Base-by-base conservation (phyloP, 2,329 filamentous ascomycete genomes). In the Fusarium nelsonii region DNA sequence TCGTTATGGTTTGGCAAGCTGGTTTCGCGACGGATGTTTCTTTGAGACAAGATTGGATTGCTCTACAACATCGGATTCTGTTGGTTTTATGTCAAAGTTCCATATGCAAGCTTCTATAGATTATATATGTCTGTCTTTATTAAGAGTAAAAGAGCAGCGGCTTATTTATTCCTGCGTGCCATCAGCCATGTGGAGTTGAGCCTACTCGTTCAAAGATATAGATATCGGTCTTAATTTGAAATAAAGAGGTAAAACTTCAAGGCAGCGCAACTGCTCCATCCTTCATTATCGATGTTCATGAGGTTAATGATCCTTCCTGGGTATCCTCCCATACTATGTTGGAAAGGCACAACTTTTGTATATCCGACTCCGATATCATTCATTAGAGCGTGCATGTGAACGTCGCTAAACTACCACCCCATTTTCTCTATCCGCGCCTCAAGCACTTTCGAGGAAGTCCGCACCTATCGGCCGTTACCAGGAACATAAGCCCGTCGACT, bases 401-500 rank as follows among this genome's bases (percentile, higher is more conserved):
- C 9, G 15, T 33, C 50, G 18, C n/a, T 18, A 49, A 18, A 16
- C 18, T 51, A 18, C 48, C 20, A 6, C 23, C 23, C 40, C 46
- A 39, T 16, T 23, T 4, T 23, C 28, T 26, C 8, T 28, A 18
- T 12, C 37, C 15, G 23, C 20, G 48, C 15, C 41, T 41, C 41
- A 43, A 40, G 32, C 50, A 51, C 28, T 40, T 51, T 30, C 40
- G 46, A 18, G n/a, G 10, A 26, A 40, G 30, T 20, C 41, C 30
- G 39, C 16, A 16, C 56, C 48, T 65, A 74, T 50, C 54, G 59
- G 41, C 33, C 48, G 33, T 61, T 66, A 9, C 63, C 69, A 32
- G 76, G 75, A 34, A 78, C 66, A 43, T 73, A 71, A 10, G 71
- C 83, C 58, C 83, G 76, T 30, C 86, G 82, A 67, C 85, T 87